Percentiles rank a stretch among this genome's conserved stretches.
Conservation (phyloP, 1,284 basidiomycete genomes). For the Rhodotorula sp. region DNA sequence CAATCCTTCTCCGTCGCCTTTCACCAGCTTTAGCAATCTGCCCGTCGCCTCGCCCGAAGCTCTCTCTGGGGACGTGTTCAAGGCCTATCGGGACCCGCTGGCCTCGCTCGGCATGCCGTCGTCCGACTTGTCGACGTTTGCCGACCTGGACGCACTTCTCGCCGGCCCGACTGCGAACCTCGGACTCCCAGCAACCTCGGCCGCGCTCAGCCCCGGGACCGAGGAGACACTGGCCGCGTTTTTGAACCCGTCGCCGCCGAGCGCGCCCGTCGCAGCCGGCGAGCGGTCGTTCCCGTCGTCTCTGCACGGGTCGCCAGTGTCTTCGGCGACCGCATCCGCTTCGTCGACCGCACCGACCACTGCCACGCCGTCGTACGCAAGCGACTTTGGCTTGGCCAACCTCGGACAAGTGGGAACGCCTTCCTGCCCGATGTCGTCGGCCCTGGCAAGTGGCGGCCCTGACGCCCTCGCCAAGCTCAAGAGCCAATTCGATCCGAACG, state of each 20-base stretch:
- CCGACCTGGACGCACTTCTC: slow-evolving; percentile 31
- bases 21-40: not conserved
- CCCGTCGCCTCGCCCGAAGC: slow-evolving; percentile 1
- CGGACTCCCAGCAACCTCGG: not conserved
- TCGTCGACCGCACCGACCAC: not conserved
- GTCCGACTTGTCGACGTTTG: slow-evolving; percentile 15
- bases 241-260: not conserved
- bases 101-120: slow-evolving; percentile 19
- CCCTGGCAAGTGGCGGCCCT: not conserved
- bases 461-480: not conserved
- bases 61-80: slow-evolving; percentile 12
- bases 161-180: not conserved
- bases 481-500: not conserved
- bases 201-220: not conserved
- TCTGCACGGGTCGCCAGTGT: not conserved
- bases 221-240: not conserved
- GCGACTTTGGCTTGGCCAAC: not conserved
- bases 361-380: not conserved
- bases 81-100: slow-evolving; percentile 37
- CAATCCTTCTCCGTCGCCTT: slow-evolving; percentile 1
- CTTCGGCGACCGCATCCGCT: not conserved
- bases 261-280: slow-evolving; percentile 1
- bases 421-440: not conserved
- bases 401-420: too few species aligned
- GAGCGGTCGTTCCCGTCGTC: not conserved